A percentile compares a stretch with the other conserved stretches of the same genome.
Evolutionary conservation across 2,329 filamentous ascomycete species (phyloP).

Genomic region (Rhynchosporium agropyri): DNA sequence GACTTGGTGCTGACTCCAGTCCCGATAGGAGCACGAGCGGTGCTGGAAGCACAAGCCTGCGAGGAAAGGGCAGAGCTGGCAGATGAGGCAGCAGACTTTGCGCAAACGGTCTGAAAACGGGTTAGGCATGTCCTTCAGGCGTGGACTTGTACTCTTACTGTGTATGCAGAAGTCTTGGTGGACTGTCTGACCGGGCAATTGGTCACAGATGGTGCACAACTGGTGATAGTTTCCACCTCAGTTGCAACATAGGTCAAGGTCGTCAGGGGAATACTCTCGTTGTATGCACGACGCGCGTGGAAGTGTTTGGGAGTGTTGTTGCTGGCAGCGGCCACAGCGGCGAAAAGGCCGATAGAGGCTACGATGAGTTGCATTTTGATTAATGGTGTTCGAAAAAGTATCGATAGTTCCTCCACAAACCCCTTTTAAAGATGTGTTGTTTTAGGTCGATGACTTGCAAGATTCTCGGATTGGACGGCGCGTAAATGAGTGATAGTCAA

Average conservation of each 20-base stretch:
- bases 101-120: constrained; percentile 49
- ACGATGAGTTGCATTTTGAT: constrained; percentile 41
- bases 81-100: constrained; percentile 46
- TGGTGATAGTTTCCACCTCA: constrained; percentile 44
- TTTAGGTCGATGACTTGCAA: constrained; percentile 10
- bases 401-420: constrained; percentile 20
- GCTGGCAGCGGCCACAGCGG: constrained; percentile 38
- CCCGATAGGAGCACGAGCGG: constrained; percentile 23
- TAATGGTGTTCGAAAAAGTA: constrained; percentile 22
- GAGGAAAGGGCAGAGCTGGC: constrained; percentile 46
- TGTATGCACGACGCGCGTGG: constrained; percentile 37
- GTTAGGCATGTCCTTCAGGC: not conserved
- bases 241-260: constrained; percentile 47
- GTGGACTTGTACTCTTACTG: constrained; percentile 36
- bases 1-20: constrained; percentile 22
- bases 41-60: constrained; percentile 22
- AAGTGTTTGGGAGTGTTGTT: constrained; percentile 37
- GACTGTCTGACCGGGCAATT: constrained; percentile 45
- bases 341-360: constrained; percentile 42
- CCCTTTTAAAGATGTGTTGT: constrained; percentile 33
- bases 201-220: constrained; percentile 46
- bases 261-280: constrained; percentile 39
- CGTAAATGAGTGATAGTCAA: constrained; percentile 42
- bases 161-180: constrained; percentile 45
- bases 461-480: constrained; percentile 29